Conservation (phyloP, 2,329 filamentous ascomycete species). For the Ambrosiella cleistominuta region DNA sequence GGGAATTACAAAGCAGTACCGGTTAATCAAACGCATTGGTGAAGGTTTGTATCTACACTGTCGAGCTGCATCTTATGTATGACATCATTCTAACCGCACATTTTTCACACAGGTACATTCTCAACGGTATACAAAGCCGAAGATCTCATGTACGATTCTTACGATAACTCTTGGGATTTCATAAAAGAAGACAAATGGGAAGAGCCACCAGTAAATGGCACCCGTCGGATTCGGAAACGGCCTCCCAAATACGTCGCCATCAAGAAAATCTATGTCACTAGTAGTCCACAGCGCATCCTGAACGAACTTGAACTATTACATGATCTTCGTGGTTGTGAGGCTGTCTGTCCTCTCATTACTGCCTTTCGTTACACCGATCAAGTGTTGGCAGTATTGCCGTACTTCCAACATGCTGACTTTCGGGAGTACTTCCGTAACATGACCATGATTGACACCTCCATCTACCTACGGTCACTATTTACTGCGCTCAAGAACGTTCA, state of each 20-base stretch:
- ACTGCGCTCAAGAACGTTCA: slow-evolving; percentile 73
- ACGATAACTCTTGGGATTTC: slow-evolving; percentile 75
- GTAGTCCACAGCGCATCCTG: slow-evolving; percentile 77
- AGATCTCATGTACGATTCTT: slow-evolving; percentile 69
- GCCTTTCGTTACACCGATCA: slow-evolving; percentile 92
- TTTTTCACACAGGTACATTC: slow-evolving; percentile 59
- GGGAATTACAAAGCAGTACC: slow-evolving; percentile 67
- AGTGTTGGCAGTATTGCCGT: slow-evolving; percentile 84
- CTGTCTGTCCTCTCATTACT: slow-evolving; percentile 88
- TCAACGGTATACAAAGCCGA: slow-evolving; percentile 98
- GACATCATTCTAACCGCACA: slow-evolving; percentile 12
- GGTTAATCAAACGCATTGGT: slow-evolving; percentile 88
- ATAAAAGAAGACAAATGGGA: slow-evolving; percentile 51
- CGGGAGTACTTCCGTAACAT: slow-evolving; percentile 86
- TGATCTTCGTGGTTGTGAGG: slow-evolving; percentile 64
- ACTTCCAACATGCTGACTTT: slow-evolving; percentile 92
- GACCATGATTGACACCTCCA: slow-evolving; percentile 65
- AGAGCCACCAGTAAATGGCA: slow-evolving; percentile 38
- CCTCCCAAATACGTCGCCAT: slow-evolving; percentile 71
- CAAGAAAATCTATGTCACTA: slow-evolving; percentile 99
- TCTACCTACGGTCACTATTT: slow-evolving; percentile 81
- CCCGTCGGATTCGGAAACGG: slow-evolving; percentile 14
- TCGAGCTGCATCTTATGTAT: neutral
- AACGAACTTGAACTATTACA: slow-evolving; percentile 91
- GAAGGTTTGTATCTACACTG: slow-evolving; percentile 46